Evolutionary conservation across 2,329 filamentous ascomycete species (phyloP).

Genomic region (Lizonia empirigonia): DNA sequence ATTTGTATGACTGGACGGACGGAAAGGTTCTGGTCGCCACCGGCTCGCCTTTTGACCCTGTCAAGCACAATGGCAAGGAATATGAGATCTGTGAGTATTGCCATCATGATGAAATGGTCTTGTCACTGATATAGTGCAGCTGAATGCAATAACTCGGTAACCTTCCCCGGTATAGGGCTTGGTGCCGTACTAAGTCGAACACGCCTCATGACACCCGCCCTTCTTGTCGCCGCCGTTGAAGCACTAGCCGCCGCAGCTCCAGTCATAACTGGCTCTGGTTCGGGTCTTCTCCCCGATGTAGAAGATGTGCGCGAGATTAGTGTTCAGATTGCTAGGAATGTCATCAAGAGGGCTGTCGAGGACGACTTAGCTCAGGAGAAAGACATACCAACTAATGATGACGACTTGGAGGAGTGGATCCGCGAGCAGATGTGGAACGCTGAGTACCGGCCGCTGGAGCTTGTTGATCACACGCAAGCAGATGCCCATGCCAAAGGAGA

Average conservation of each 20-base stretch:
- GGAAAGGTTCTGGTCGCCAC: slow-evolving; percentile 81
- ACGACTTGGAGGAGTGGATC: slow-evolving; percentile 72
- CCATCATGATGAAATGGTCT: neutral
- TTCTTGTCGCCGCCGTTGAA: slow-evolving; percentile 80
- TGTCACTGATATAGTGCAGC: slow-evolving; percentile 53
- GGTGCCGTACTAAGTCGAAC: slow-evolving; percentile 75
- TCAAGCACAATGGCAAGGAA: slow-evolving; percentile 62
- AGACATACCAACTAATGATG: slow-evolving; percentile 65
- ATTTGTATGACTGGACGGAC: slow-evolving; percentile 78
- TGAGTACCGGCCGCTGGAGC: slow-evolving; percentile 67
- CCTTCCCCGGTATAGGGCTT: slow-evolving; percentile 85
- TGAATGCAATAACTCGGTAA: slow-evolving; percentile 88
- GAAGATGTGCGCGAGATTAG: slow-evolving; percentile 75
- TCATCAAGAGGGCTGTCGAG: slow-evolving; percentile 72
- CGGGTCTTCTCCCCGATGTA: slow-evolving; percentile 76
- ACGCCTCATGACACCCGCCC: slow-evolving; percentile 70
- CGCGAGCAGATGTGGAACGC: slow-evolving; percentile 81
- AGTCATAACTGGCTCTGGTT: slow-evolving; percentile 66
- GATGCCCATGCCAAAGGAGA: slow-evolving; percentile 65
- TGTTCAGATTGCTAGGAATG: slow-evolving; percentile 74
- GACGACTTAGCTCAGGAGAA: slow-evolving; percentile 70
- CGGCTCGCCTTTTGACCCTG: slow-evolving; percentile 79
- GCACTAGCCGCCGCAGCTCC: slow-evolving; percentile 75
- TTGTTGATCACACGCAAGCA: slow-evolving; percentile 59
- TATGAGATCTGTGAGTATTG: slow-evolving; percentile 60